Base-by-base conservation (phyloP, 1,139 yeast genomes). In the Cylindricascospora bacillispora region DNA sequence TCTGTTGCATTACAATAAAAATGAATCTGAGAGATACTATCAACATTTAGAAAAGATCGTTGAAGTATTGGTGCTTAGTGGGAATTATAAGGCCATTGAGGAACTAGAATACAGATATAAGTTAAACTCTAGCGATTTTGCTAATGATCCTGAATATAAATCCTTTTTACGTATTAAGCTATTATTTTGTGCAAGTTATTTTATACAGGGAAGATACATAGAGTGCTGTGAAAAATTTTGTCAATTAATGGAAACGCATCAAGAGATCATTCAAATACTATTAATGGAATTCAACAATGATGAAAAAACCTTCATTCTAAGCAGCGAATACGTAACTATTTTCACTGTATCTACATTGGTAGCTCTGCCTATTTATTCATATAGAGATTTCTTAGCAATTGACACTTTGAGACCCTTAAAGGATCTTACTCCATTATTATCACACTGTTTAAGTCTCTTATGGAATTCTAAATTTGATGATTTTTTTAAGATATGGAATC, bases 281-380 rank as follows among this genome's bases (percentile, higher is more conserved):
- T n/a, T 29, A 6, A 19, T 41, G 7, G 13, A 21, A 9, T 23
- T 28, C 5, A 24, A 35, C 4, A 20, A 16, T 12, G 22, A 28
- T 2, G 24, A 29, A 11, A 28, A 29, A 4, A 15, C 29, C 2
- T 27, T 27, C 6, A 20, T 27, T 15, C 13, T 21, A 15, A 21
- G 12, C 4, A 33, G 38, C 11, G 52, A 49, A 31, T 16, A 47
- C 10, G n/a, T 37, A 12, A 26, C 31, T 9, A 43, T 49, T 40
- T 29, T 49, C 3, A 35, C 41, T 6, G 34, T 50, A 13, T 42
- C 53, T 2, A 35, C 36, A 12, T 16, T 50, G 3, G 35, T 46
- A 7, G 31, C 51, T 5, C 36, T 49, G 3, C 55, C 56, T 2
- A 28, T 52, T 18, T 46, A 50, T 21, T 39, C 43, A 24, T 41